phyloP scores from a whole-genome alignment of 768 basidiomycete species.

The Botryobasidium botryosum region DNA sequence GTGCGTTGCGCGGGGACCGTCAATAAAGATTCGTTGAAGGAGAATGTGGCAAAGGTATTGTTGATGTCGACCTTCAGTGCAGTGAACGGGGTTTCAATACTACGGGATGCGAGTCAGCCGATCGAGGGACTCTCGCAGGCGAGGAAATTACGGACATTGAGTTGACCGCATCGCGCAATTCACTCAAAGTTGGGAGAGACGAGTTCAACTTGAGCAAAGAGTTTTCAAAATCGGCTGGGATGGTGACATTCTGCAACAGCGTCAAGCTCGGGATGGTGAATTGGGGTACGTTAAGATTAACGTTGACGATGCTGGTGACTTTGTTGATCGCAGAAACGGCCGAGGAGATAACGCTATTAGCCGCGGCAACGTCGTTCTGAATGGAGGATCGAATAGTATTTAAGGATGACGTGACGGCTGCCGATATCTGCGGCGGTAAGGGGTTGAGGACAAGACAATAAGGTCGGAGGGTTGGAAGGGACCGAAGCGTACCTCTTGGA shows the following conservation, averaged over 20 bases:
- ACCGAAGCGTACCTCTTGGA: slow-evolving; percentile 49
- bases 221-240: slow-evolving; percentile 62
- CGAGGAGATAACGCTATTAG: slow-evolving; percentile 49
- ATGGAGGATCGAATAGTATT: slow-evolving; percentile 48
- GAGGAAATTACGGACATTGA: slow-evolving; percentile 39
- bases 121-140: neutral
- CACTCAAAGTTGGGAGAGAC: slow-evolving; percentile 60
- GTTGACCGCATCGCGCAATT: slow-evolving; percentile 52
- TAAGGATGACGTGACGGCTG: slow-evolving; percentile 43
- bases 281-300: slow-evolving; percentile 40
- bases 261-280: slow-evolving; percentile 61
- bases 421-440: slow-evolving; percentile 39
- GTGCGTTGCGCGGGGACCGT: slow-evolving; percentile 58
- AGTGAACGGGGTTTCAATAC: slow-evolving; percentile 53
- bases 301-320: slow-evolving; percentile 44
- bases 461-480: neutral
- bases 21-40: slow-evolving; percentile 52
- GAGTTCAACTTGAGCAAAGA: slow-evolving; percentile 60
- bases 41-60: slow-evolving; percentile 56
- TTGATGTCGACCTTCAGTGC: slow-evolving; percentile 79
- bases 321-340: slow-evolving; percentile 58
- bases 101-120: neutral
- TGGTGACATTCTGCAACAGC: slow-evolving; percentile 55
- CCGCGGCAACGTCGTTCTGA: slow-evolving; percentile 45
- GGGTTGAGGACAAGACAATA: neutral